Conservation (phyloP, 2,329 filamentous ascomycete genomes). For the Paraphaeosphaeria sporulosa region DNA sequence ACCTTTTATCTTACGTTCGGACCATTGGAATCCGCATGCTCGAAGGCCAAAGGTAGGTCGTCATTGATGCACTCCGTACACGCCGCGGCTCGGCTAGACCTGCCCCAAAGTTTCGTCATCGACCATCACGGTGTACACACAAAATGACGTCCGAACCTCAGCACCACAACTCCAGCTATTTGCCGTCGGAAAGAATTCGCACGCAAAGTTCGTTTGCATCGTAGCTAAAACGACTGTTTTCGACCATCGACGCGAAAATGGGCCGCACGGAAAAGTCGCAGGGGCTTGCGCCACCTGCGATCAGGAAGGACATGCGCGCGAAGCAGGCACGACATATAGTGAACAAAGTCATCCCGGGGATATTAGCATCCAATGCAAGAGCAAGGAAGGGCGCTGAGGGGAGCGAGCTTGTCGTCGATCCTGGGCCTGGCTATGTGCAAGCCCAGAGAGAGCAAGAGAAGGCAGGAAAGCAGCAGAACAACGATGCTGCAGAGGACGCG, state of each 20-base stretch:
- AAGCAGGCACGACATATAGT: slow-evolving; percentile 66
- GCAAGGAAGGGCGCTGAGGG: slow-evolving; percentile 63
- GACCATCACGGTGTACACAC: slow-evolving; percentile 3
- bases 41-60: too few relatives aligned
- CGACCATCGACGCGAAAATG: too few relatives aligned
- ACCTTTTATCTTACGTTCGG: too few relatives aligned
- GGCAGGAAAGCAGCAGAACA: neutral
- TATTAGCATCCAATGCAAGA: slow-evolving; percentile 62
- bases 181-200: too few relatives aligned
- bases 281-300: slow-evolving; percentile 46
- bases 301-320: slow-evolving; percentile 52
- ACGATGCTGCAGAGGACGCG: slow-evolving; percentile 20
- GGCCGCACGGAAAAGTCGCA: slow-evolving; percentile 47
- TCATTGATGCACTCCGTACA: too few relatives aligned
- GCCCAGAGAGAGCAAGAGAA: neutral
- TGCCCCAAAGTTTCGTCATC: slow-evolving; percentile 13
- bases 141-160: neutral
- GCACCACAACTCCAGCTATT: too few relatives aligned
- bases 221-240: too few relatives aligned
- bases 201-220: too few relatives aligned
- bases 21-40: too few relatives aligned
- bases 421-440: slow-evolving; percentile 23
- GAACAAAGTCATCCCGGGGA: slow-evolving; percentile 66
- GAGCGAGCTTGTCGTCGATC: slow-evolving; percentile 59
- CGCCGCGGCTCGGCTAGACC: too few relatives aligned